These are phyloP conservation scores for Syzygium malaccense DNA, from an alignment of 441 rosid genomes.

Conservation along the genomic window DNA sequence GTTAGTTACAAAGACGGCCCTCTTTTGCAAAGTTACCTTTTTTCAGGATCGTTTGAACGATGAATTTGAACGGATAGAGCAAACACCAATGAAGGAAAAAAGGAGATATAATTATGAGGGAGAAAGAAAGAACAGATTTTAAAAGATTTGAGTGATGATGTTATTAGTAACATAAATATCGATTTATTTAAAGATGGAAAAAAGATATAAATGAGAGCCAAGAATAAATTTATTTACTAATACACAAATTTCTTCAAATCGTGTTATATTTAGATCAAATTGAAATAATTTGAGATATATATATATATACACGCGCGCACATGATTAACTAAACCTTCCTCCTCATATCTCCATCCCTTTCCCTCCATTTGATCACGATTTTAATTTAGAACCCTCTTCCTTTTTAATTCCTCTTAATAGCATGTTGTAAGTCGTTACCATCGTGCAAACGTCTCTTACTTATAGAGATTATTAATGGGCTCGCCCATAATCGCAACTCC, in stretches of 20 bases:
- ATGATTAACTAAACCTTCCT: neutral
- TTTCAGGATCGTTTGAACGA: neutral
- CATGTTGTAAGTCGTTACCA: fast-evolving
- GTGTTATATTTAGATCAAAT: neutral
- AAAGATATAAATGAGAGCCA: fast-evolving
- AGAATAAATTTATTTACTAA: neutral
- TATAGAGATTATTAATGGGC: neutral
- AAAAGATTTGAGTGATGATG: neutral
- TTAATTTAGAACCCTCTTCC: neutral
- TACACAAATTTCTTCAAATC: fast-evolving
- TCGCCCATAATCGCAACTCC: fast-evolving
- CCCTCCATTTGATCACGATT: neutral
- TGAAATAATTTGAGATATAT: too few species aligned
- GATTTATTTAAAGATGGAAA: too few species aligned
- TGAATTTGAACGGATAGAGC: neutral
- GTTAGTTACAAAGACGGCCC: neutral
- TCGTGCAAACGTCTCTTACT: fast-evolving
- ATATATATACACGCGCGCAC: neutral
- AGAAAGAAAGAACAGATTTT: fast-evolving
- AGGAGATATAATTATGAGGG: neutral
- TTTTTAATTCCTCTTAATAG: fast-evolving
- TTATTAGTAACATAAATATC: neutral
- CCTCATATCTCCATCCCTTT: fast-evolving
- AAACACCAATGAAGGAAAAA: neutral
- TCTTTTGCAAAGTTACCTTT: neutral